A percentile compares a stretch with the other conserved stretches of the same genome.
Evolutionary conservation across 2,329 filamentous ascomycete genomes (phyloP).

Genomic region (Stagonosporopsis cucurbitacearum): DNA sequence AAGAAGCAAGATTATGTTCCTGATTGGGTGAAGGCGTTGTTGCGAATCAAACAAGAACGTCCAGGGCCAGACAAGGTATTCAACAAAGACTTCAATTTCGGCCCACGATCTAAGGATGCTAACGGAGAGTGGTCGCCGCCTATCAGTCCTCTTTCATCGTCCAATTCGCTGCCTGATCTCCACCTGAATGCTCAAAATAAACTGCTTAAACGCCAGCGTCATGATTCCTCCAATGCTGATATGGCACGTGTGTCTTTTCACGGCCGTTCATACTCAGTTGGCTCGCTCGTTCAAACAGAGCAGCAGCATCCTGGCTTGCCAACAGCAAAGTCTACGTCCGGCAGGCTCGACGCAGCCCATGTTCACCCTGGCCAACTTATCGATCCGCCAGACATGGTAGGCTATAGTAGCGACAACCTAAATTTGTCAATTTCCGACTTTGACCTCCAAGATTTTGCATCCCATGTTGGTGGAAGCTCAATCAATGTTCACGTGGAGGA

Average conservation of each 20-base stretch:
- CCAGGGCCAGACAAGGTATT: background rate
- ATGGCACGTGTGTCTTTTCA: background rate
- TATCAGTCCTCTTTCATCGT: constrained; percentile 1
- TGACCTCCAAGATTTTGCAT: background rate
- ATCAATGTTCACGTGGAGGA: too few species aligned
- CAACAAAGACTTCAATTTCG: constrained; percentile 6
- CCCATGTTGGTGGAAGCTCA: background rate
- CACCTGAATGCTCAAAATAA: background rate
- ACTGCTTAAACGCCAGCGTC: background rate
- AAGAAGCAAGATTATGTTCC: background rate
- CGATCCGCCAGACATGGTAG: background rate
- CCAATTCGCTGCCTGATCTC: background rate
- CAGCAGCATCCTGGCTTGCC: background rate
- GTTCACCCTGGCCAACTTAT: background rate
- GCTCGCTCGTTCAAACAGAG: background rate
- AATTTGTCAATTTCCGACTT: background rate
- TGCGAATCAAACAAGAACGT: background rate
- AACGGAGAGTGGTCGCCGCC: background rate
- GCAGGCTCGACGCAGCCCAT: background rate
- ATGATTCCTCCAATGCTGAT: constrained; percentile 2
- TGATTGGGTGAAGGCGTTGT: background rate
- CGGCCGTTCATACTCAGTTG: background rate
- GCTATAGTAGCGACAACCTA: background rate
- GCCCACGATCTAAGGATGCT: background rate
- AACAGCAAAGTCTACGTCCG: background rate